Evolutionary conservation across 139 green algal genomes (phyloP).

Genomic region (Axilococcus clingmanii): DNA sequence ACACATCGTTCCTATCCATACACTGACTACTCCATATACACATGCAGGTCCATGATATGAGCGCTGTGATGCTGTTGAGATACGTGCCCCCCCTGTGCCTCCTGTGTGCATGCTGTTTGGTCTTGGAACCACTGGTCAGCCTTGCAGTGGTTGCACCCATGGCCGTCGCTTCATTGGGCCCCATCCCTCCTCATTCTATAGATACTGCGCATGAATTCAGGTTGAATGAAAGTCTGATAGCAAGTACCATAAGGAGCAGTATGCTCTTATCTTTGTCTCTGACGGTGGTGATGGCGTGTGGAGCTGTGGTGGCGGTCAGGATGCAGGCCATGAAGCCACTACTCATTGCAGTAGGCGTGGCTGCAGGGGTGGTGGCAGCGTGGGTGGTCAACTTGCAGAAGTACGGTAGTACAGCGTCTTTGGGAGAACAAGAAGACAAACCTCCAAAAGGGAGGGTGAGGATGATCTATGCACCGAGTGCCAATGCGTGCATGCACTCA

Average conservation of each 20-base stretch:
- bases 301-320: background rate
- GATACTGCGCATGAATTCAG: constrained; percentile 14
- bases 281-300: background rate
- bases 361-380: background rate
- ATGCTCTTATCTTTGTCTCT: background rate
- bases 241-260: background rate
- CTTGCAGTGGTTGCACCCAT: background rate
- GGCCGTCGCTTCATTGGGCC: constrained; percentile 6
- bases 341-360: constrained; percentile 1
- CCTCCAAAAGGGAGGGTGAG: background rate
- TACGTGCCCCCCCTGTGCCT: constrained; percentile 11
- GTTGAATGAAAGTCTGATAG: constrained; percentile 23
- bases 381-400: background rate
- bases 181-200: background rate
- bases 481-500: background rate
- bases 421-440: background rate
- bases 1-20: too few species aligned
- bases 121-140: background rate
- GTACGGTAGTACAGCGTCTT: background rate
- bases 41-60: constrained; percentile 10
- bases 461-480: constrained; percentile 1
- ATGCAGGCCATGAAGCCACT: constrained; percentile 8
- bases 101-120: background rate
- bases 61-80: background rate
- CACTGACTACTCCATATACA: background rate